Evolutionary conservation across 352 stramenopile genomes (phyloP).

Genomic region (Phytophthora brassicae): DNA sequence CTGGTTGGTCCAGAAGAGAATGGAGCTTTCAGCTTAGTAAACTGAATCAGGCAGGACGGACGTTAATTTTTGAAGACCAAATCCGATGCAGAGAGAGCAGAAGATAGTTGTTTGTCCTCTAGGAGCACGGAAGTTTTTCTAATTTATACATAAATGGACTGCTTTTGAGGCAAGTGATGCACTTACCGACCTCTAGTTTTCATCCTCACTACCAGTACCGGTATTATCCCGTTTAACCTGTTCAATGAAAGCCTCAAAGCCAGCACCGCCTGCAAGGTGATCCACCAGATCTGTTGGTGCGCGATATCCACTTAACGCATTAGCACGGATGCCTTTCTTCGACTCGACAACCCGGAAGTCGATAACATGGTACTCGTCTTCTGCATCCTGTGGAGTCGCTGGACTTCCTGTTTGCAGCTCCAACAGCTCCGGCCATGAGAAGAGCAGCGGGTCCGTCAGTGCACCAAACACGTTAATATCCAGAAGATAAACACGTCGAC

Average conservation of each 20-base stretch:
- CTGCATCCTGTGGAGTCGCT: conserved; percentile 20
- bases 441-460: conserved; percentile 94
- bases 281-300: conserved; percentile 84
- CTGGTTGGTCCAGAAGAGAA: conserved; percentile 29
- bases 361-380: conserved; percentile 55
- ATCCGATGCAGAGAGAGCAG: too few species aligned
- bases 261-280: conserved; percentile 63
- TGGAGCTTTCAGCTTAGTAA: conserved; percentile 18
- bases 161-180: conserved; percentile 23
- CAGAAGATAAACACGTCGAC: conserved; percentile 89
- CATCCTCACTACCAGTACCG: conserved; percentile 31
- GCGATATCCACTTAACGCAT: conserved; percentile 79
- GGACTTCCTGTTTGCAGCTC: conserved; percentile 22
- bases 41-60: conserved; percentile 22
- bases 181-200: conserved; percentile 24
- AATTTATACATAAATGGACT: conserved; percentile 37
- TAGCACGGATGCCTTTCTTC: conserved; percentile 55
- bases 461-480: conserved; percentile 95
- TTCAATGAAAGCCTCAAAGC: conserved; percentile 82
- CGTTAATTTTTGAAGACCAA: conserved; percentile 33
- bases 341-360: conserved; percentile 85
- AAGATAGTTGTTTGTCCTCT: too few species aligned
- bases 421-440: conserved; percentile 89
- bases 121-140: conserved; percentile 26
- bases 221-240: conserved; percentile 84